A percentile compares a stretch with the other conserved stretches of the same genome.
These are phyloP conservation scores for Elaeis guineensis DNA, from an alignment of 176 grass and related monocot genomes.

Conservation along the genomic window DNA sequence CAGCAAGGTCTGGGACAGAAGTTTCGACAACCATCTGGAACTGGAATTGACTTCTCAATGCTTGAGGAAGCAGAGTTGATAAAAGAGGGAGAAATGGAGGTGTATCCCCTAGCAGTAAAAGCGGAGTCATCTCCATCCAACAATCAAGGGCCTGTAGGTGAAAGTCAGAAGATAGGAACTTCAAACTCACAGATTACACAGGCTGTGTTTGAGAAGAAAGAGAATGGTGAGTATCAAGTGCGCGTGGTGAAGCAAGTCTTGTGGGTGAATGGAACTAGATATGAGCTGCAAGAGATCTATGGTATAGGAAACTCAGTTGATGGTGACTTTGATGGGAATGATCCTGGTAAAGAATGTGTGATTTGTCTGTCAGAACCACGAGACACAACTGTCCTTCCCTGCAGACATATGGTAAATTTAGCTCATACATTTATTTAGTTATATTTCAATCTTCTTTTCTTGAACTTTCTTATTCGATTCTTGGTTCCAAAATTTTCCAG, in stretches of 20 bases:
- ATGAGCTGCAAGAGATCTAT: conserved; percentile 96
- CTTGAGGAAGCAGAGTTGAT: conserved; percentile 67
- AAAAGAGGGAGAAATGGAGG: conserved; percentile 50
- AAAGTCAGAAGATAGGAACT: conserved; percentile 41
- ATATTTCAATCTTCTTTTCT: neutral
- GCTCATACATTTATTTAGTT: neutral
- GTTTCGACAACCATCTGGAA: conserved; percentile 85
- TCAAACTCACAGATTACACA: conserved; percentile 92
- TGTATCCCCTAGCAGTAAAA: conserved; percentile 87
- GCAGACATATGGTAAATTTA: conserved; percentile 89
- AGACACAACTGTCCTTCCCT: conserved; percentile 95
- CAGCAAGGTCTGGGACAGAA: conserved; percentile 89
- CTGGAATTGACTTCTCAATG: conserved; percentile 69
- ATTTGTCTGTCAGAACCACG: conserved; percentile 94
- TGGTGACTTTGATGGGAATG: conserved; percentile 70
- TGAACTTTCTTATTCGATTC: too few relatives aligned
- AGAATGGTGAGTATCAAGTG: conserved; percentile 63
- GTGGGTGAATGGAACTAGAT: conserved; percentile 77
- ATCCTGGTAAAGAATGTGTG: conserved; percentile 95
- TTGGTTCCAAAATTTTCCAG: too few relatives aligned
- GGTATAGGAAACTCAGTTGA: conserved; percentile 93
- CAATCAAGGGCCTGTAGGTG: conserved; percentile 36
- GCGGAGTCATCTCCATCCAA: conserved; percentile 57
- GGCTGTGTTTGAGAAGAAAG: conserved; percentile 88
- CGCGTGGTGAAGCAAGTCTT: conserved; percentile 85